These are phyloP conservation scores for Podaxis carcinomalis DNA, from an alignment of 768 basidiomycete genomes.

Conservation along the genomic window DNA sequence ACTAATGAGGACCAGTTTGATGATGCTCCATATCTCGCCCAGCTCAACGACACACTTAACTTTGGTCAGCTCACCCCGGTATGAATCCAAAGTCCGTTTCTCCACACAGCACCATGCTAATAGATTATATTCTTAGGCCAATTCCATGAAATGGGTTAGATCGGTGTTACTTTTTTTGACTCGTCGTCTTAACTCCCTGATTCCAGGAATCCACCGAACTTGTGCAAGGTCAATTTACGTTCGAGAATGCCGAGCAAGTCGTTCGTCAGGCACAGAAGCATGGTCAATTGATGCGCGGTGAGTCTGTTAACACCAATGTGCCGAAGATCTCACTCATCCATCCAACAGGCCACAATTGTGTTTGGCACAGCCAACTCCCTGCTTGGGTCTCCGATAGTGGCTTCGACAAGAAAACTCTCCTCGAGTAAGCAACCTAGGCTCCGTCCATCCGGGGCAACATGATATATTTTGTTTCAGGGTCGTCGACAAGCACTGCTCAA, in stretches of 20 bases:
- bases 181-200: neutral
- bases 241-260: slow-evolving; percentile 38
- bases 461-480: slow-evolving; percentile 19
- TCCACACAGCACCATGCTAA: neutral
- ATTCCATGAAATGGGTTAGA: slow-evolving; percentile 54
- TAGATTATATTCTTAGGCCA: slow-evolving; percentile 21
- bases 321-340: neutral
- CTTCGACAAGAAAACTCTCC: slow-evolving; percentile 36
- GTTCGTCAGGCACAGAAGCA: slow-evolving; percentile 40
- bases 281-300: slow-evolving; percentile 43
- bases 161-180: neutral
- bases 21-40: slow-evolving; percentile 33
- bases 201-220: slow-evolving; percentile 50
- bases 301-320: neutral
- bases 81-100: neutral
- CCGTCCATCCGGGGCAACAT: too few species aligned
- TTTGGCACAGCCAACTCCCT: slow-evolving; percentile 52
- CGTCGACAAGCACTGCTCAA: slow-evolving; percentile 42
- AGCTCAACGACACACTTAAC: slow-evolving; percentile 30
- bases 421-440: slow-evolving; percentile 10
- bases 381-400: slow-evolving; percentile 41
- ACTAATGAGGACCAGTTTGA: slow-evolving; percentile 42
- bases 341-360: slow-evolving; percentile 35
- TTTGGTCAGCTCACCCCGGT: slow-evolving; percentile 43
- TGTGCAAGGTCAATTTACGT: slow-evolving; percentile 41